Percentiles rank a stretch among this genome's conserved stretches.
These are phyloP conservation scores for Sporothrix sp. DNA, from an alignment of 2,329 filamentous ascomycete species.

Conservation along the genomic window DNA sequence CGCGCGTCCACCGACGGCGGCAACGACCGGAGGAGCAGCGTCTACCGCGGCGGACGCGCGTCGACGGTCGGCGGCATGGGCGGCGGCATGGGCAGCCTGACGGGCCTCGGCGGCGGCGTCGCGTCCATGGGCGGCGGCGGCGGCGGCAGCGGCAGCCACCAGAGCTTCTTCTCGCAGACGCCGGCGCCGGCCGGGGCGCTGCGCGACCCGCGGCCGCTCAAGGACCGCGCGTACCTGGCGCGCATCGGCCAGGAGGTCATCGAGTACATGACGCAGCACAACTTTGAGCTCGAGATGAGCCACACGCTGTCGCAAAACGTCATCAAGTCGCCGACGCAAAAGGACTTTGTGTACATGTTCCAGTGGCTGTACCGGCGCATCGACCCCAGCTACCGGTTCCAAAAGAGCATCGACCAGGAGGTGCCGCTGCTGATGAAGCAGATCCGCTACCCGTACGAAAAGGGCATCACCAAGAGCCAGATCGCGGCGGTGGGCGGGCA, in stretches of 20 bases:
- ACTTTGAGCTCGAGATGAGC: conserved; percentile 98
- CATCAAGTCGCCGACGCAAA: conserved; percentile 89
- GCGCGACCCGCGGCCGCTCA: conserved; percentile 75
- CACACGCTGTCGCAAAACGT: conserved; percentile 84
- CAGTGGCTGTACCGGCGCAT: conserved; percentile 96
- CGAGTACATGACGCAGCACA: conserved; percentile 85
- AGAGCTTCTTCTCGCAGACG: conserved; percentile 90
- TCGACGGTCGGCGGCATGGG: conserved; percentile 61
- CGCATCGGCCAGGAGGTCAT: conserved; percentile 81
- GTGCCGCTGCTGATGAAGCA: conserved; percentile 89
- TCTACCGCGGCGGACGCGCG: conserved; percentile 56
- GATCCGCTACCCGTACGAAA: conserved; percentile 87
- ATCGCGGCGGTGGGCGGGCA: conserved; percentile 90
- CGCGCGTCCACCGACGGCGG: conserved; percentile 37
- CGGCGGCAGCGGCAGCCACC: conserved; percentile 44
- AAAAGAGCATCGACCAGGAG: conserved; percentile 91
- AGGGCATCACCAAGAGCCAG: conserved; percentile 92
- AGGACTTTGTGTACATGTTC: conserved; percentile 97
- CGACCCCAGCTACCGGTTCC: conserved; percentile 85
- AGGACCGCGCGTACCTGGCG: conserved; percentile 68
- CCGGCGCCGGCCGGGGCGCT: conserved; percentile 74
- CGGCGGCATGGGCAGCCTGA: conserved; percentile 44
- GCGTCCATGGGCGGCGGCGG: conserved; percentile 9
- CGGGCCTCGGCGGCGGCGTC: conserved; percentile 47
- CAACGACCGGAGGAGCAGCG: conserved; percentile 65